Conservation (phyloP, 345 rosid species). For the Aurinia saxatilis region DNA sequence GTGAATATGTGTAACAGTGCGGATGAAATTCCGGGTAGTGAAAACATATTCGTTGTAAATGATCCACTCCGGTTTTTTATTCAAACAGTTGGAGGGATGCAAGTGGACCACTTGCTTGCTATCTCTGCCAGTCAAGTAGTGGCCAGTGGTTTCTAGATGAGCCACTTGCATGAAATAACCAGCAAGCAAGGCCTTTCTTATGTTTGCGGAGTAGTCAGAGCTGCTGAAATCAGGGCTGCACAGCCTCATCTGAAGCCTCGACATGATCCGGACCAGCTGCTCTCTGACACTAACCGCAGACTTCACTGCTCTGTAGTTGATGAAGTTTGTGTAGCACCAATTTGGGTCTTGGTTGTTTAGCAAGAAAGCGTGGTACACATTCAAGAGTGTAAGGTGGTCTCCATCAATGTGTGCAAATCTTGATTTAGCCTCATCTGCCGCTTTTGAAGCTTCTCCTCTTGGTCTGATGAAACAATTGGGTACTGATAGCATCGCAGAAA, state of each 20-base stretch:
- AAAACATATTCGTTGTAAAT: conserved; percentile 70
- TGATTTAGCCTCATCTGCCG: conserved; percentile 87
- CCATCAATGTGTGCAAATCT: conserved; percentile 83
- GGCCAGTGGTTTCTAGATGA: conserved; percentile 81
- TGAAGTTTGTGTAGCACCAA: conserved; percentile 94
- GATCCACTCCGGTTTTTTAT: conserved; percentile 92
- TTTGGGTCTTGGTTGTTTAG: conserved; percentile 65
- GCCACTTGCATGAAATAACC: conserved; percentile 99
- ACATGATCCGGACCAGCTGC: conserved; percentile 93
- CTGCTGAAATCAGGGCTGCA: conserved; percentile 93
- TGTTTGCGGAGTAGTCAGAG: conserved; percentile 86
- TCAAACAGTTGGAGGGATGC: conserved; percentile 84
- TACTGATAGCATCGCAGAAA: conserved; percentile 88
- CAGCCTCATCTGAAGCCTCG: conserved; percentile 71
- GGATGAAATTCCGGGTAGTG: conserved; percentile 70
- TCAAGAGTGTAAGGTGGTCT: conserved; percentile 76
- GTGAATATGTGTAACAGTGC: conserved; percentile 67
- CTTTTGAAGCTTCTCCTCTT: conserved; percentile 89
- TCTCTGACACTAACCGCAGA: conserved; percentile 95
- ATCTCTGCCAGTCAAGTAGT: conserved; percentile 90
- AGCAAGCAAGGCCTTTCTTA: conserved; percentile 80
- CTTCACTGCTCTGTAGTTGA: conserved; percentile 80
- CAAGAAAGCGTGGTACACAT: conserved; percentile 74
- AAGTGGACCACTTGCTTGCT: conserved; percentile 78
- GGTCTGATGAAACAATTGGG: conserved; percentile 95